Conservation (phyloP, 371 early-diverging fungal genomes). For the Paraphysoderma sedebokerense region DNA sequence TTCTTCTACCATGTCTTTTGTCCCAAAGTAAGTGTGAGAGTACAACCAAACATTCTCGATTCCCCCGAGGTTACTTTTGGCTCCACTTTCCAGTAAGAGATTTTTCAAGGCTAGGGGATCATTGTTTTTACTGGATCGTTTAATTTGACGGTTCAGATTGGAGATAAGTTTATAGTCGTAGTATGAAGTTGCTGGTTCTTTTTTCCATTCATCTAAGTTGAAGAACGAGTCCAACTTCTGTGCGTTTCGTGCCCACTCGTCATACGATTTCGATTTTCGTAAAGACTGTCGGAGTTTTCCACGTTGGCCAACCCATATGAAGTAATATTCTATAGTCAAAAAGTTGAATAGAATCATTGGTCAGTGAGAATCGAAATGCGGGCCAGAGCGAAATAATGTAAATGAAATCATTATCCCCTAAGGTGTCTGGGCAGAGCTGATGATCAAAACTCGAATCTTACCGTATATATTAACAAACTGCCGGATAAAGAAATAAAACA, state of each 20-base stretch:
- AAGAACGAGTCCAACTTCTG: conserved; percentile 46
- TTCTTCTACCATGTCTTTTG: conserved; percentile 18
- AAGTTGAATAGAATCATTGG: neutral
- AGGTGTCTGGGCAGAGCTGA: conserved; percentile 1
- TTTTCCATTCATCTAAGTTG: conserved; percentile 54
- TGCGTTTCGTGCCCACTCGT: conserved; percentile 54
- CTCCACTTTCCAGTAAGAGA: conserved; percentile 34
- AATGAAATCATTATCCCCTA: neutral
- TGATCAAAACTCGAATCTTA: conserved; percentile 37
- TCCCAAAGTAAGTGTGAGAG: conserved; percentile 19
- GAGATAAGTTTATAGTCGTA: conserved; percentile 51
- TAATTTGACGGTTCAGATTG: conserved; percentile 34
- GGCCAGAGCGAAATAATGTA: conserved; percentile 2
- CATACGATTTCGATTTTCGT: conserved; percentile 30
- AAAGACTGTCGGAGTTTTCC: conserved; percentile 26
- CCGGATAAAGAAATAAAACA: conserved; percentile 44
- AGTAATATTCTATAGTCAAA: conserved; percentile 6
- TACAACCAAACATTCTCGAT: conserved; percentile 49
- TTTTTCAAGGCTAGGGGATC: conserved; percentile 19
- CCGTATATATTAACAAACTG: conserved; percentile 60
- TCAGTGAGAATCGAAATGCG: conserved; percentile 1
- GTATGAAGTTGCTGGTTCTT: conserved; percentile 32
- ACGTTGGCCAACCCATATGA: conserved; percentile 34
- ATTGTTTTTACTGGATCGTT: conserved; percentile 12
- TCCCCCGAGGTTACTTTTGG: conserved; percentile 64